Conservation (phyloP, 805 yeast genomes). For the Candida morakotiae region DNA sequence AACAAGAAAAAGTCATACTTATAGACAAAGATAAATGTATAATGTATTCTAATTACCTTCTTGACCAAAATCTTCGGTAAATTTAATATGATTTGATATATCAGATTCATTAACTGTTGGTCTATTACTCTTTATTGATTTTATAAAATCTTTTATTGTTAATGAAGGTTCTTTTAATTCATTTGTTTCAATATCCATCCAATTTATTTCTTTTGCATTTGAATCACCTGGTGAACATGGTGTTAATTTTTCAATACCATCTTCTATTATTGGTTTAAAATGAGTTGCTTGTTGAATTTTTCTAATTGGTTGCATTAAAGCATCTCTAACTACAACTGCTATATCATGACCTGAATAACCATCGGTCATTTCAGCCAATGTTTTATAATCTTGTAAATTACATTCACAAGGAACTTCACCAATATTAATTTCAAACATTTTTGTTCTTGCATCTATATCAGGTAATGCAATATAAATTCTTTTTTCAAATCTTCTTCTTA, state of each 20-base stretch:
- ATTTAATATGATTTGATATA: conserved; percentile 74
- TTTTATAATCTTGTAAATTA: conserved; percentile 65
- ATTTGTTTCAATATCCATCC: conserved; percentile 90
- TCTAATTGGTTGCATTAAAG: conserved; percentile 95
- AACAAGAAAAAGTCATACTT: conserved; percentile 10
- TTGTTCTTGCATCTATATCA: conserved; percentile 84
- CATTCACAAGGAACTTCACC: conserved; percentile 85
- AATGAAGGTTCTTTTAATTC: conserved; percentile 87
- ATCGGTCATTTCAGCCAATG: conserved; percentile 88
- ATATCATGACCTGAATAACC: conserved; percentile 98
- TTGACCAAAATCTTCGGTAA: conserved; percentile 94
- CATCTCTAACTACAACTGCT: conserved; percentile 95
- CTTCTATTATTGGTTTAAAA: conserved; percentile 59
- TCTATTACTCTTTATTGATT: conserved; percentile 84
- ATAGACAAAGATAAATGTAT: conserved; percentile 6
- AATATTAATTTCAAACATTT: conserved; percentile 91
- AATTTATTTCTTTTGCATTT: conserved; percentile 82
- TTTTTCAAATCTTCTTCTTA: conserved; percentile 91
- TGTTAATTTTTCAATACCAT: conserved; percentile 49
- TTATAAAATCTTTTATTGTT: conserved; percentile 86
- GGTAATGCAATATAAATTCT: conserved; percentile 95
- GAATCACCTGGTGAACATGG: conserved; percentile 98
- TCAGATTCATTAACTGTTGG: conserved; percentile 93
- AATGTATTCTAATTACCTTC: conserved; percentile 67
- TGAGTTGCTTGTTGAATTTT: conserved; percentile 95